Conservation (phyloP, 129 eudicot species). For the Escallonia rubra region DNA sequence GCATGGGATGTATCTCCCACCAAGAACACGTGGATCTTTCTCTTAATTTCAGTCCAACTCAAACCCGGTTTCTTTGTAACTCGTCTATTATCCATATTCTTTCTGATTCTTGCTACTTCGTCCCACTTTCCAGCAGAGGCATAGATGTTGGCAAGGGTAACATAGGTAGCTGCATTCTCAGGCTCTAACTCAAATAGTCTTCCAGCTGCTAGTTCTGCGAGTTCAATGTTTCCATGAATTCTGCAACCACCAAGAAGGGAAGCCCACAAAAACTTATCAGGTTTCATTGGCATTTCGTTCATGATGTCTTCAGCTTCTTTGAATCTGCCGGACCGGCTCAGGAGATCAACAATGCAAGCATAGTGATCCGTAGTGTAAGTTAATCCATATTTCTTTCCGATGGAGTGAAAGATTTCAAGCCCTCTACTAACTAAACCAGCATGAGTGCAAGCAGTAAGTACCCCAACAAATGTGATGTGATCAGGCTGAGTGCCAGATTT, state of each 20-base stretch:
- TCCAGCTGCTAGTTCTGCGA: constrained; percentile 49
- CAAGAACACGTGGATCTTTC: constrained; percentile 44
- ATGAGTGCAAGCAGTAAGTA: constrained; percentile 68
- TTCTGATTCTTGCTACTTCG: constrained; percentile 49
- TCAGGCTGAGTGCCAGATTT: constrained; percentile 53
- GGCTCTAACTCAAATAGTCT: constrained; percentile 60
- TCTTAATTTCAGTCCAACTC: constrained; percentile 60
- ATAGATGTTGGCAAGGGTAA: constrained; percentile 62
- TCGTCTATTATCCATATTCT: constrained; percentile 43
- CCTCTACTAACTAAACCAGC: constrained; percentile 67
- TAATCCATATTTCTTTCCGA: constrained; percentile 40
- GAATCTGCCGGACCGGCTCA: constrained; percentile 61
- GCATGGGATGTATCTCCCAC: constrained; percentile 63
- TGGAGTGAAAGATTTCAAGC: constrained; percentile 39
- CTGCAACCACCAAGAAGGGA: constrained; percentile 71
- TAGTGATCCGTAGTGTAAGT: constrained; percentile 53
- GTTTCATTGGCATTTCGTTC: constrained; percentile 52
- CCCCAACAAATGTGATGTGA: constrained; percentile 60
- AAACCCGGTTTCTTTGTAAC: constrained; percentile 59
- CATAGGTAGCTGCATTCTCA: constrained; percentile 65
- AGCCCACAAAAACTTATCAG: constrained; percentile 60
- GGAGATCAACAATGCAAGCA: constrained; percentile 60
- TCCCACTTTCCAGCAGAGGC: constrained; percentile 65
- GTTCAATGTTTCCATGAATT: constrained; percentile 51
- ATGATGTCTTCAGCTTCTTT: constrained; percentile 61